A percentile compares a stretch with the other conserved stretches of the same genome.
Evolutionary conservation across 257 asterid genomes (phyloP).

Genomic region (Schizonepeta tenuifolia): DNA sequence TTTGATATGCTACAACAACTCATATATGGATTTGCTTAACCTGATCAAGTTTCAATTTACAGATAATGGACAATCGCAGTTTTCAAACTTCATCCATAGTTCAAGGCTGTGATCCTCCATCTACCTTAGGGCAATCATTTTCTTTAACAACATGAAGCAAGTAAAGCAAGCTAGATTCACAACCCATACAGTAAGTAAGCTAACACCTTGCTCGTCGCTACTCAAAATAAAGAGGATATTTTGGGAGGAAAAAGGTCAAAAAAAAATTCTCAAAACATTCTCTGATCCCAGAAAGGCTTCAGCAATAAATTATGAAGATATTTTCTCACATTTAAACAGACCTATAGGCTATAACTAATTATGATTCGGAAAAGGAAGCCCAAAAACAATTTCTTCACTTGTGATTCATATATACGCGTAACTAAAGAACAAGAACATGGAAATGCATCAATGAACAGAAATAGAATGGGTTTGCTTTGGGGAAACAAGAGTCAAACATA

Average conservation of each 20-base stretch:
- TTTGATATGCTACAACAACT: not conserved
- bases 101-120: slow-evolving; percentile 1
- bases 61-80: slow-evolving; percentile 18
- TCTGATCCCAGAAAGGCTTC: not conserved
- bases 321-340: slow-evolving; percentile 3
- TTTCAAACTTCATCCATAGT: not conserved
- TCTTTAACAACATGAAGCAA: not conserved
- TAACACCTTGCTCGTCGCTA: not conserved
- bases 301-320: not conserved
- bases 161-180: not conserved
- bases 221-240: not conserved
- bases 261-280: not conserved
- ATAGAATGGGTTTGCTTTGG: slow-evolving; percentile 15
- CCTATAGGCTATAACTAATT: slow-evolving; percentile 7
- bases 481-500: not conserved
- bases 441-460: slow-evolving; percentile 12
- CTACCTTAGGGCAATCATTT: not conserved
- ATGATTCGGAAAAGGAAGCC: slow-evolving; percentile 8
- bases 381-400: not conserved
- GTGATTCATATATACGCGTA: slow-evolving; percentile 9
- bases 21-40: not conserved
- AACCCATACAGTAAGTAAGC: not conserved
- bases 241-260: not conserved
- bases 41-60: slow-evolving; percentile 5
- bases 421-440: not conserved